Percentiles rank a stretch among this genome's conserved stretches.
These are phyloP conservation scores for Hemerocallis citrina DNA, from an alignment of 106 monocot genomes.

Conservation along the genomic window DNA sequence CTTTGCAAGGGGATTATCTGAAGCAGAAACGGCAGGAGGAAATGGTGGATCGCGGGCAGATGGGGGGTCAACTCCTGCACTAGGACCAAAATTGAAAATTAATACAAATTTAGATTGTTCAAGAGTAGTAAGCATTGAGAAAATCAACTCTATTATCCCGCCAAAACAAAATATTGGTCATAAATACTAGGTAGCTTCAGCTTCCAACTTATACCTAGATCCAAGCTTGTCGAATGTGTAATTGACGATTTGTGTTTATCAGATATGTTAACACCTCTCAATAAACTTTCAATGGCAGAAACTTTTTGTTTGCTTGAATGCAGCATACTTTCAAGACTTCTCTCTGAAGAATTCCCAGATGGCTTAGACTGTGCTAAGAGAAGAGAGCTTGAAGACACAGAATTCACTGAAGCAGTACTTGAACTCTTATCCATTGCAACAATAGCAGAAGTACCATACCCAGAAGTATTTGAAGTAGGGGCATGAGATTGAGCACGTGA, in stretches of 20 bases:
- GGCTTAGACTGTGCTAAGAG: constrained; percentile 52
- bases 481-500: constrained; percentile 42
- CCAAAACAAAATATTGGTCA: constrained; percentile 1
- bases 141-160: not conserved
- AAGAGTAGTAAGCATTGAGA: not conserved
- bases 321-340: constrained; percentile 86
- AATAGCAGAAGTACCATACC: constrained; percentile 92
- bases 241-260: constrained; percentile 48
- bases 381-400: constrained; percentile 40
- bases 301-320: constrained; percentile 96
- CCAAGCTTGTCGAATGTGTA: constrained; percentile 72
- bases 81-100: constrained; percentile 43
- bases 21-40: constrained; percentile 50
- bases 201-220: constrained; percentile 74
- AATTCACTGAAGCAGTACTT: constrained; percentile 43
- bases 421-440: constrained; percentile 92
- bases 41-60: constrained; percentile 82
- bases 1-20: constrained; percentile 39
- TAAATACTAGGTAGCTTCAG: not conserved
- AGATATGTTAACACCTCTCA: constrained; percentile 76
- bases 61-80: constrained; percentile 93
- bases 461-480: constrained; percentile 34
- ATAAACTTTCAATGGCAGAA: constrained; percentile 93
- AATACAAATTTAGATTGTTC: constrained; percentile 9
- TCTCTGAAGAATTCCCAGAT: constrained; percentile 53